Conservation (phyloP, 1,284 basidiomycete genomes). For the Microbotryum intermedium region DNA sequence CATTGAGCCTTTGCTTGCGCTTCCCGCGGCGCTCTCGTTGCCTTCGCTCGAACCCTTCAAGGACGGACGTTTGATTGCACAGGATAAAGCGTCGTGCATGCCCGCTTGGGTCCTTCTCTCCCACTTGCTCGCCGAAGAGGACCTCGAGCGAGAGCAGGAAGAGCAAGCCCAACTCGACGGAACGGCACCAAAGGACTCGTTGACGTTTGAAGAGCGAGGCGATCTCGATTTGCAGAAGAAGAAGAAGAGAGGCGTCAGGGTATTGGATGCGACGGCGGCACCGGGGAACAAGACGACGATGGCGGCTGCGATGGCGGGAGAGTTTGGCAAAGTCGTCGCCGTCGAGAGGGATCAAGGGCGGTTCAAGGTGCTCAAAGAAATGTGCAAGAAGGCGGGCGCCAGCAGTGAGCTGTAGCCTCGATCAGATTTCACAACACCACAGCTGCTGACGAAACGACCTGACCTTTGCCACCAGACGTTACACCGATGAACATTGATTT, state of each 20-base stretch:
- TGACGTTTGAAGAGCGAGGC: constrained; percentile 37
- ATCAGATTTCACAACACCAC: neutral
- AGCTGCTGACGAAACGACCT: too few species aligned
- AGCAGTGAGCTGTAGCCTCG: constrained; percentile 41
- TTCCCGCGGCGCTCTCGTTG: constrained; percentile 43
- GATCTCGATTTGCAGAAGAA: constrained; percentile 4
- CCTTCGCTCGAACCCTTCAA: constrained; percentile 47
- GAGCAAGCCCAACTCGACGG: constrained; percentile 4
- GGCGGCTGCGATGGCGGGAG: constrained; percentile 74
- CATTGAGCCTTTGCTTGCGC: constrained; percentile 50
- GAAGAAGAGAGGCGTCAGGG: constrained; percentile 36
- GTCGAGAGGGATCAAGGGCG: constrained; percentile 74
- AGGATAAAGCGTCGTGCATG: constrained; percentile 97
- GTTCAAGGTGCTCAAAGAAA: constrained; percentile 68
- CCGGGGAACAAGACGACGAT: constrained; percentile 98
- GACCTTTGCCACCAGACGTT: constrained; percentile 45
- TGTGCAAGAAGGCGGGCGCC: constrained; percentile 72
- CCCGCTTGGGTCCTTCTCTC: constrained; percentile 68
- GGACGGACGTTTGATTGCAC: constrained; percentile 75
- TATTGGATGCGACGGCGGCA: constrained; percentile 91
- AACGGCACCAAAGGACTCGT: constrained; percentile 1
- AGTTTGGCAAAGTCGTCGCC: constrained; percentile 73
- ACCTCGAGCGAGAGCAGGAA: constrained; percentile 2
- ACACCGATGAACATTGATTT: constrained; percentile 68
- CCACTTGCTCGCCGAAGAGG: constrained; percentile 43